These are phyloP conservation scores for Diaporthe eres DNA, from an alignment of 2,329 filamentous ascomycete species.

Conservation along the genomic window DNA sequence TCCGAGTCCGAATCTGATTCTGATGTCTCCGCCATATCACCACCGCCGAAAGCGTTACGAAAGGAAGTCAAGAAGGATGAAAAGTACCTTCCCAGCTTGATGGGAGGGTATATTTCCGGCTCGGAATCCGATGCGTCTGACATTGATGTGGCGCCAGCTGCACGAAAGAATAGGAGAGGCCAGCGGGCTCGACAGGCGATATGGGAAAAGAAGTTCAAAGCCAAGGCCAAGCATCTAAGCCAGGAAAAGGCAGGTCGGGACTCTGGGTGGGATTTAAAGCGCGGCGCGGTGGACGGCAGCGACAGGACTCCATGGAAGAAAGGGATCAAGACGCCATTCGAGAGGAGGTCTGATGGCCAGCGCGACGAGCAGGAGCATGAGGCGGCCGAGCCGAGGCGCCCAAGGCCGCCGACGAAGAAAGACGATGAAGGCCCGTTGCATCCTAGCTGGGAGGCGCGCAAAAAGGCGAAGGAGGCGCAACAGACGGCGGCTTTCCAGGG, in stretches of 20 bases:
- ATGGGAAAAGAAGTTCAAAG: conserved; percentile 85
- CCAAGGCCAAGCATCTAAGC: conserved; percentile 76
- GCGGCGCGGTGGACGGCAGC: conserved; percentile 65
- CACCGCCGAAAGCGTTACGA: conserved; percentile 43
- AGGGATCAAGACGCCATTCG: conserved; percentile 56
- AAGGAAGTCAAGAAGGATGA: conserved; percentile 54
- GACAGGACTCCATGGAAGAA: conserved; percentile 68
- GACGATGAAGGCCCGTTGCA: conserved; percentile 63
- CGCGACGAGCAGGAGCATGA: conserved; percentile 15
- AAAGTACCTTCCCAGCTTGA: conserved; percentile 79
- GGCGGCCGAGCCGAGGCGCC: conserved; percentile 18
- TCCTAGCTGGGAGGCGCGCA: conserved; percentile 75
- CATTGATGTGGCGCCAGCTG: conserved; percentile 70
- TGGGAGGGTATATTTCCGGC: conserved; percentile 84
- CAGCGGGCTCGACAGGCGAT: conserved; percentile 85
- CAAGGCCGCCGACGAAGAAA: conserved; percentile 36
- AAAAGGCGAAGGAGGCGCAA: conserved; percentile 71
- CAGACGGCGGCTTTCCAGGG: conserved; percentile 67
- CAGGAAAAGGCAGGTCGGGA: conserved; percentile 58
- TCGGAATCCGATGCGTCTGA: conserved; percentile 77
- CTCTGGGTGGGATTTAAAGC: conserved; percentile 70
- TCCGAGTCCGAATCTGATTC: conserved; percentile 31
- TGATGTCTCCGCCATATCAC: conserved; percentile 42
- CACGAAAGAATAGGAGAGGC: conserved; percentile 81
- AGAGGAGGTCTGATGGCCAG: conserved; percentile 37